A percentile compares a stretch with the other conserved stretches of the same genome.
These are phyloP conservation scores for Bacterosira constricta DNA, from an alignment of 108 stramenopile species.

Conservation along the genomic window DNA sequence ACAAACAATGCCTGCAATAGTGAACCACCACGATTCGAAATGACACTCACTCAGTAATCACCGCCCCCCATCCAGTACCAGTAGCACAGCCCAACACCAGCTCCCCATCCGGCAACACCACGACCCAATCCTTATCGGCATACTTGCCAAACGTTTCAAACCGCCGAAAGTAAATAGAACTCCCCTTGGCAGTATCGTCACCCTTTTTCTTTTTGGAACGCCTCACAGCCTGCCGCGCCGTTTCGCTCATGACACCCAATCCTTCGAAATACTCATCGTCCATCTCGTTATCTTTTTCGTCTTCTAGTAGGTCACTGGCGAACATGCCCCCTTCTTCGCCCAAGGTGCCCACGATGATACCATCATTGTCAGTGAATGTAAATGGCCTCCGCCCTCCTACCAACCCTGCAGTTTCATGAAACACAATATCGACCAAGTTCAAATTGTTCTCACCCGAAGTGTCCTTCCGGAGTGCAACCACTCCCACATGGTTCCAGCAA, in stretches of 20 bases:
- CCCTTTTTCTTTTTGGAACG: conserved; percentile 22
- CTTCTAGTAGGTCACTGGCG: conserved; percentile 71
- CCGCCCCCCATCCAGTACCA: conserved; percentile 78
- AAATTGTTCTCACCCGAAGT: conserved; percentile 24
- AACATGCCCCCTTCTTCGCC: conserved; percentile 85
- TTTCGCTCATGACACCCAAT: conserved; percentile 49
- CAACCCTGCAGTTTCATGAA: conserved; percentile 67
- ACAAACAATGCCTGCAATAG: background rate
- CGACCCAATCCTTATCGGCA: conserved; percentile 82
- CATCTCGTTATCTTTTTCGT: conserved; percentile 50
- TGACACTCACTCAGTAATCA: conserved; percentile 58
- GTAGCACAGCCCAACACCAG: conserved; percentile 76
- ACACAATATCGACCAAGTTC: conserved; percentile 70
- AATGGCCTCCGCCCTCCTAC: conserved; percentile 51
- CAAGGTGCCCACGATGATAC: conserved; percentile 79
- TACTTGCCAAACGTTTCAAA: conserved; percentile 73
- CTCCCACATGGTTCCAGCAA: conserved; percentile 88
- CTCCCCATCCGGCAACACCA: conserved; percentile 79
- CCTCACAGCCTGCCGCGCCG: conserved; percentile 52
- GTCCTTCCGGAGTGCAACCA: conserved; percentile 59
- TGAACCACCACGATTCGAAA: background rate
- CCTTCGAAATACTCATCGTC: conserved; percentile 46
- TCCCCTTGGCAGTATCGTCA: conserved; percentile 53
- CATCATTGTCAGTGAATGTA: conserved; percentile 73
- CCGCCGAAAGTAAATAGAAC: conserved; percentile 77